Evolutionary conservation across 768 basidiomycete species (phyloP).

Genomic region (Amanita thiersii): DNA sequence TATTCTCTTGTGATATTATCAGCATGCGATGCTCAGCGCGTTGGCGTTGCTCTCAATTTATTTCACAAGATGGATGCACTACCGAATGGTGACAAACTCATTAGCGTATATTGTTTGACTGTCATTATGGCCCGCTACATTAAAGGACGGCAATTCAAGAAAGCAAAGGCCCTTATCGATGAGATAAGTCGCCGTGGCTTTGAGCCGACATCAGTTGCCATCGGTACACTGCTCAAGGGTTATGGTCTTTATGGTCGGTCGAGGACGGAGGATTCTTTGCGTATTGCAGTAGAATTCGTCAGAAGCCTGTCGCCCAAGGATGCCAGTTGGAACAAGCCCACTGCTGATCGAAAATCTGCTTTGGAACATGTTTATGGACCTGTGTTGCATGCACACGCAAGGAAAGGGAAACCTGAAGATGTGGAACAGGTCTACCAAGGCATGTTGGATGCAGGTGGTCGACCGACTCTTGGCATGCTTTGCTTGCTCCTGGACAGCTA

Average conservation of each 20-base stretch:
- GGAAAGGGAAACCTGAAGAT: conserved; percentile 33
- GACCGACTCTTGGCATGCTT: conserved; percentile 52
- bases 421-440: conserved; percentile 50
- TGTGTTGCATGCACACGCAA: conserved; percentile 45
- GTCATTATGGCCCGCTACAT: conserved; percentile 72
- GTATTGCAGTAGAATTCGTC: conserved; percentile 62
- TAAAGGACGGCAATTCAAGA: conserved; percentile 36
- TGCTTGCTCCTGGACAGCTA: conserved; percentile 67
- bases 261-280: conserved; percentile 38
- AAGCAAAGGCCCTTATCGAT: conserved; percentile 60
- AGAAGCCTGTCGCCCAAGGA: conserved; percentile 33
- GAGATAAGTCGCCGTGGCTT: conserved; percentile 65
- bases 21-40: conserved; percentile 63
- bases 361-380: conserved; percentile 55
- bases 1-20: conserved; percentile 75
- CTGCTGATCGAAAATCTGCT: conserved; percentile 30
- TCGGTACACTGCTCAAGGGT: conserved; percentile 54
- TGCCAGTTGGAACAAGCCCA: conserved; percentile 28
- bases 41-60: conserved; percentile 58
- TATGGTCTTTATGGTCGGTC: conserved; percentile 36
- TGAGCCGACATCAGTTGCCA: conserved; percentile 60
- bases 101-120: conserved; percentile 59
- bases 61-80: conserved; percentile 58
- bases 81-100: conserved; percentile 24
- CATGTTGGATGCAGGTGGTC: conserved; percentile 43